Evolutionary conservation across 805 yeast genomes (phyloP).

Genomic region (Kregervanrija pseudodelftensis): DNA sequence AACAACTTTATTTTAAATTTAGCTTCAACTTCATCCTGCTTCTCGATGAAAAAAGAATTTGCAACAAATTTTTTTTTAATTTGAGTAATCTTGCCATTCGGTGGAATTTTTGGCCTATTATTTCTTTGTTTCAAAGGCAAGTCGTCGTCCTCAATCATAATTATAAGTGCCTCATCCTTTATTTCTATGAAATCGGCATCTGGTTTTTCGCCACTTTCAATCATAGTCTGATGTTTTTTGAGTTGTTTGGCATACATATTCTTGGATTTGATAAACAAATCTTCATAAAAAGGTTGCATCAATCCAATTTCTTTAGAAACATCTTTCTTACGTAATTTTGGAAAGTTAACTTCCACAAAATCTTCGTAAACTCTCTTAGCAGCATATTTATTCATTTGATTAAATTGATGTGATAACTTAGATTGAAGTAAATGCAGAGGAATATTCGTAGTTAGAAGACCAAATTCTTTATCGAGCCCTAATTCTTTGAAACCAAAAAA

Average conservation of each 20-base stretch:
- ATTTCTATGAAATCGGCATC: slow-evolving; percentile 17
- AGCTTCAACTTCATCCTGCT: slow-evolving; percentile 21
- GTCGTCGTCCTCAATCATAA: slow-evolving; percentile 74
- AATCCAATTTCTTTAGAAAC: slow-evolving; percentile 49
- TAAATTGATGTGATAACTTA: slow-evolving; percentile 53
- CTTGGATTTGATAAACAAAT: slow-evolving; percentile 36
- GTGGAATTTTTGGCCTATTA: slow-evolving; percentile 76
- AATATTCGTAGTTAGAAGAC: slow-evolving; percentile 72
- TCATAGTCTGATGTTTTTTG: slow-evolving; percentile 30
- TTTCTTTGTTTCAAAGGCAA: slow-evolving; percentile 73
- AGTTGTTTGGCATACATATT: slow-evolving; percentile 34
- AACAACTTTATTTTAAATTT: background rate
- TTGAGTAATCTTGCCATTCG: slow-evolving; percentile 75
- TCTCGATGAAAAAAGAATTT: slow-evolving; percentile 47
- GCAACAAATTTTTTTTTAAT: slow-evolving; percentile 57
- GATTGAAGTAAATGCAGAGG: slow-evolving; percentile 87
- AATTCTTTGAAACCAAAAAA: slow-evolving; percentile 95
- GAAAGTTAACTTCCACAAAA: slow-evolving; percentile 47
- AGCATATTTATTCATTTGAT: slow-evolving; percentile 35
- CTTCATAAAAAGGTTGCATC: slow-evolving; percentile 47
- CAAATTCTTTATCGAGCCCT: slow-evolving; percentile 89
- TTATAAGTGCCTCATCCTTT: slow-evolving; percentile 34
- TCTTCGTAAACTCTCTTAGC: slow-evolving; percentile 58
- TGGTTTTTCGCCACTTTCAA: slow-evolving; percentile 12
- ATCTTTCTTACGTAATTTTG: slow-evolving; percentile 44